Percentiles rank a stretch among this genome's conserved stretches.
Conservation (phyloP, 371 early-diverging fungal genomes). For the Dichotomocladium elegans region DNA sequence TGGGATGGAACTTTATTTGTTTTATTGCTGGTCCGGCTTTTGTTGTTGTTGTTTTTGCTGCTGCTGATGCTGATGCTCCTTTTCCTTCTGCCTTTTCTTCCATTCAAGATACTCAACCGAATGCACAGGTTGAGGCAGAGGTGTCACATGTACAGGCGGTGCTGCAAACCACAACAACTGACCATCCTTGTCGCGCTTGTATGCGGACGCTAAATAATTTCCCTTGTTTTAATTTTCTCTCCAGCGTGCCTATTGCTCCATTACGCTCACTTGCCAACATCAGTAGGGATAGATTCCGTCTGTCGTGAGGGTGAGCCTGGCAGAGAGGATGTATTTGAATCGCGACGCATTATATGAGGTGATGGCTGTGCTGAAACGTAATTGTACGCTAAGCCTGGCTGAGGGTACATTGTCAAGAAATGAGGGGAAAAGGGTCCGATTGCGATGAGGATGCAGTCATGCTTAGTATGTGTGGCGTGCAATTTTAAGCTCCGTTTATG, state of each 20-base stretch:
- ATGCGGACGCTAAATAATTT: slow-evolving; percentile 19
- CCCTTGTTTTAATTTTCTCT: not conserved
- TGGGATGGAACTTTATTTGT: not conserved
- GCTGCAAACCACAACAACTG: slow-evolving; percentile 43
- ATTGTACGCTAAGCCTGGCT: no score
- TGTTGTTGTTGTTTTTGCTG: not conserved
- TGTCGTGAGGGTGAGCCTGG: no score
- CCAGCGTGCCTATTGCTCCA: not conserved
- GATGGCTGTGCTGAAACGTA: no score
- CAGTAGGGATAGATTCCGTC: not conserved
- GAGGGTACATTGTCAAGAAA: no score
- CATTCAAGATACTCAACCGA: slow-evolving; percentile 34
- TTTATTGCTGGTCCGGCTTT: no score
- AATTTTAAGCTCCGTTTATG: no score
- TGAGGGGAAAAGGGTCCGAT: no score
- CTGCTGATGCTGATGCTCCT: not conserved
- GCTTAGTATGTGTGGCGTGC: no score
- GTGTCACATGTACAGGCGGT: slow-evolving; percentile 28
- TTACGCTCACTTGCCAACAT: not conserved
- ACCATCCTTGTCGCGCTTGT: slow-evolving; percentile 26
- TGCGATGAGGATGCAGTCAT: no score
- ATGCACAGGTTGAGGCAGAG: slow-evolving; percentile 14
- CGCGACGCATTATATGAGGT: no score
- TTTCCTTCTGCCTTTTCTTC: slow-evolving; percentile 15
- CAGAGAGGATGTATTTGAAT: no score